Percentiles rank a stretch among this genome's conserved stretches.
Conservation (phyloP, 306 rosid genomes). For the Spatholobus suberectus region DNA sequence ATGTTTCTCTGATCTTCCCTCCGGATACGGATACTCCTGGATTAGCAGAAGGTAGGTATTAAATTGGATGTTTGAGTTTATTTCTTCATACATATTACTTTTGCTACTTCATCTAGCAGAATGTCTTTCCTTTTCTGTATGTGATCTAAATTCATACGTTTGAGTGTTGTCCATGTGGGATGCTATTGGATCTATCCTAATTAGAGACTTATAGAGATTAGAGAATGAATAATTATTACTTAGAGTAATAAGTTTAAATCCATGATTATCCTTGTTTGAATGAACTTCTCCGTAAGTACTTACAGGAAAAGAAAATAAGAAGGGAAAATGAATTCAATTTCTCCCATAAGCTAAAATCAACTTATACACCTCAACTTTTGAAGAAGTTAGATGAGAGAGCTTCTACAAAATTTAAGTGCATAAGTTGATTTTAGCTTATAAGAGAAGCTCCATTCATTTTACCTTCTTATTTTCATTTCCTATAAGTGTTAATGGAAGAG, state of each 20-base stretch:
- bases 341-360: too few relatives aligned
- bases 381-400: too few relatives aligned
- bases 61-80: slow-evolving; percentile 1
- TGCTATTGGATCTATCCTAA: slow-evolving; percentile 13
- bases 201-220: slow-evolving; percentile 4
- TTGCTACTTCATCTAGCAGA: not conserved
- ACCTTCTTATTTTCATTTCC: too few relatives aligned
- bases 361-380: too few relatives aligned
- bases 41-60: slow-evolving; percentile 62
- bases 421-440: too few relatives aligned
- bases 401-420: too few relatives aligned
- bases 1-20: slow-evolving; percentile 83
- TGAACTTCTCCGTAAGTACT: too few relatives aligned
- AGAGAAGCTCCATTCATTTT: too few relatives aligned
- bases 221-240: slow-evolving; percentile 12
- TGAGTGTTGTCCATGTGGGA: slow-evolving; percentile 6
- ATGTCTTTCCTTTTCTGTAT: not conserved
- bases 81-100: slow-evolving; percentile 1
- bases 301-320: too few relatives aligned
- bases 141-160: not conserved
- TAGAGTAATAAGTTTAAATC: not conserved
- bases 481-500: too few relatives aligned
- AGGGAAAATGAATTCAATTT: too few relatives aligned
- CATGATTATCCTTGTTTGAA: not conserved
- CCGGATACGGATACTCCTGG: slow-evolving; percentile 98